phyloP scores from a whole-genome alignment of 2,329 filamentous ascomycete genomes.

The Aspergillus puulaauensis region DNA sequence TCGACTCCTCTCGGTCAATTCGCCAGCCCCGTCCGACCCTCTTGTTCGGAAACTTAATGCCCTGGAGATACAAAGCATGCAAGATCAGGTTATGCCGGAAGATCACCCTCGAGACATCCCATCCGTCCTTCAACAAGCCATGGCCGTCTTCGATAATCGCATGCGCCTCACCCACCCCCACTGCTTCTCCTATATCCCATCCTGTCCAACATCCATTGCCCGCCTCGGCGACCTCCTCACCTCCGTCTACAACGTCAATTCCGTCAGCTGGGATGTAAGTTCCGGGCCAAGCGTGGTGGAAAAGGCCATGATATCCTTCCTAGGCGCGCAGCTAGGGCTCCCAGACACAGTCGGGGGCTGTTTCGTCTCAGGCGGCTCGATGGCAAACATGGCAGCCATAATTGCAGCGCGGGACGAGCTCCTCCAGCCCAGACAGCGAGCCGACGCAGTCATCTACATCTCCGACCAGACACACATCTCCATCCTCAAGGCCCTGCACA shows the following conservation, averaged over 20 bases:
- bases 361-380: slow-evolving; percentile 22
- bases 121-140: background rate
- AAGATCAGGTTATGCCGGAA: background rate
- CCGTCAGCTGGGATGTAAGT: background rate
- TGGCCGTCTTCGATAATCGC: background rate
- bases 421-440: background rate
- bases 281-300: slow-evolving; percentile 16
- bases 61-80: too few species aligned
- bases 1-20: too few species aligned
- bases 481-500: slow-evolving; percentile 13
- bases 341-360: slow-evolving; percentile 16
- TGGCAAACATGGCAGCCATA: slow-evolving; percentile 23
- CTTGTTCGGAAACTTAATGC: too few species aligned
- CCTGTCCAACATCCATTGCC: background rate
- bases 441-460: slow-evolving; percentile 15
- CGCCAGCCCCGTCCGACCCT: too few species aligned
- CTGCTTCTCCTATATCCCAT: background rate
- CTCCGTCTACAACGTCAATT: background rate
- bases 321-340: slow-evolving; percentile 12
- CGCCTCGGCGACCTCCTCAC: background rate
- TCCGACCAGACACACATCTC: slow-evolving; percentile 20
- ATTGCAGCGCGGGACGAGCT: slow-evolving; percentile 19
- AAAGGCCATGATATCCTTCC: slow-evolving; percentile 15
- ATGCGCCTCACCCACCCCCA: background rate
- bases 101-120: background rate